Percentiles rank a stretch among this genome's conserved stretches.
These are phyloP conservation scores for Tylopilus felleus DNA, from an alignment of 768 basidiomycete species.

Conservation along the genomic window DNA sequence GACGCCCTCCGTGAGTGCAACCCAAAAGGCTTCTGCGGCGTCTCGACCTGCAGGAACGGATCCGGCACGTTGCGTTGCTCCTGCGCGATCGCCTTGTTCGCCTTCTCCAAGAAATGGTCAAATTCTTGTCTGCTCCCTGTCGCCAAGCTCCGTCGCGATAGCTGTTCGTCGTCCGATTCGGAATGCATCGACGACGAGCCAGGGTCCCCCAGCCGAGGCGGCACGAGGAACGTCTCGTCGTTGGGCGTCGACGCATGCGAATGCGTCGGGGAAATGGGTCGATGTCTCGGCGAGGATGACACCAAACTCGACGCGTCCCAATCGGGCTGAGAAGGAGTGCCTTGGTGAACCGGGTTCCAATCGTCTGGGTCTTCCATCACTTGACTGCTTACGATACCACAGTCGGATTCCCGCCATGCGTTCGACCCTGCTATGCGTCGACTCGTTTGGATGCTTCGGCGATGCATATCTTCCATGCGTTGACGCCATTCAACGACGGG, in stretches of 20 bases:
- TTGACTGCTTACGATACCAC: constrained; percentile 40
- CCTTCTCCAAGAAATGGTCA: constrained; percentile 78
- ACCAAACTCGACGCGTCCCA: constrained; percentile 64
- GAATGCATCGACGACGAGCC: constrained; percentile 35
- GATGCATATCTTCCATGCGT: constrained; percentile 92
- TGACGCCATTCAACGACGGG: constrained; percentile 98
- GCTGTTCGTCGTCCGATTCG: constrained; percentile 63
- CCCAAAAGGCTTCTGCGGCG: constrained; percentile 76
- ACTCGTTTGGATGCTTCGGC: constrained; percentile 72
- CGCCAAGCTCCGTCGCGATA: constrained; percentile 35
- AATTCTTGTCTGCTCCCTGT: constrained; percentile 45
- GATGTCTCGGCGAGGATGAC: constrained; percentile 37
- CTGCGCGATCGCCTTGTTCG: constrained; percentile 77
- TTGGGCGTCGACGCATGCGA: constrained; percentile 57
- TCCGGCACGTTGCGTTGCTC: constrained; percentile 78
- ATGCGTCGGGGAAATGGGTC: constrained; percentile 56
- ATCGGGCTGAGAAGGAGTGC: constrained; percentile 66
- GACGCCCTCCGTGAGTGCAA: constrained; percentile 76
- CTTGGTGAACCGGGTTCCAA: constrained; percentile 71
- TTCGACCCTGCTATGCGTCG: constrained; percentile 64
- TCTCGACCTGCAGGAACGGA: constrained; percentile 69
- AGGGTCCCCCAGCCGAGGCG: constrained; percentile 28
- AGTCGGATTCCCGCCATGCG: constrained; percentile 77
- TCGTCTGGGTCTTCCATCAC: constrained; percentile 69
- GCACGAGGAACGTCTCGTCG: constrained; percentile 39